Evolutionary conservation across 345 rosid genomes (phyloP), one percentile per base, ranked within the genome.

Genomic region (Lepidium aucheri): DNA sequence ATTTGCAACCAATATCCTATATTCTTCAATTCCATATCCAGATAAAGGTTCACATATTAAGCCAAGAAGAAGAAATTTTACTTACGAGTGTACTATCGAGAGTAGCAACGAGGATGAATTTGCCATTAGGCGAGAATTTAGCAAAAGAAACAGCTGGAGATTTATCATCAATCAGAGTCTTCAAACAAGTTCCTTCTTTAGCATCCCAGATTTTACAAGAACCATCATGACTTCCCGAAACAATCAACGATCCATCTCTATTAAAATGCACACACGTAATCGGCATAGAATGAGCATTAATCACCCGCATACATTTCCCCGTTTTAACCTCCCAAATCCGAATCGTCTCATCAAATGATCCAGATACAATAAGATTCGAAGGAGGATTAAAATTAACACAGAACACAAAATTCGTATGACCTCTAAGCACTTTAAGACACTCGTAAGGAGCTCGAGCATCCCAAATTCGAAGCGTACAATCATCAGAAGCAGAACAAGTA

Each of bases 291-390:
- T 94, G 99, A 42, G 92, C 99, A 46, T 53, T 75, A 13, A 94
- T 86, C 50, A 77, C 76, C 11, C 83, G 72, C 15, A 82, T 54
- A 75, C 89, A 88, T 54, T 77, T 84, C 1, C 99, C 92, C 0
- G 99, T 94, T 76, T 86, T 90, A 65, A 85, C 96, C 76, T 90
- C 99, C 99, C 97, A 94, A 2, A 94, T 72, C 22, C 97, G 86
- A 26, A 94, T 80, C 26, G 95, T 84, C 63, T 94, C 97, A 16
- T 94, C 97, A 53, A 88, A 88, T 1, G 95, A 86, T 0, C 99
- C 97, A 2, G 99, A 90, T 1, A 81, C 96, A 43, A 90, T 87
- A 10, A 86, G 79, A 53, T 86, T 85, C 41, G 97, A 90, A 43
- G 85, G 96, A 3, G 96, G 96, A 49, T 84, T 94, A 74, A 94